Base-by-base conservation (phyloP, 441 rosid genomes). In the Euphorbia schlechtendalii region DNA sequence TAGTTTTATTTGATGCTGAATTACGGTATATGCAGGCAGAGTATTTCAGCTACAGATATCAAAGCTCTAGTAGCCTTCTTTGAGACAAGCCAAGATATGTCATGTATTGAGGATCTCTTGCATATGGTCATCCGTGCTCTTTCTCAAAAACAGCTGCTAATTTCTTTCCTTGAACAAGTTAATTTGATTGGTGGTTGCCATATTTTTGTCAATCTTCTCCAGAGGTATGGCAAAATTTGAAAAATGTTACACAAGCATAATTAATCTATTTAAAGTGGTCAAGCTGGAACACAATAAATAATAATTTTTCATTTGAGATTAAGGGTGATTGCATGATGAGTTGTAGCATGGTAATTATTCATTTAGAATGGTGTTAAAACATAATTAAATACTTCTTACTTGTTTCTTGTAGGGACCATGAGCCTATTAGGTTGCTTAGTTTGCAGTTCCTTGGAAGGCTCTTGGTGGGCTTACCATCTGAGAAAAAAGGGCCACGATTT, bases 371-470 rank as follows among this genome's bases (percentile, higher is more conserved):
- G 14, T 34, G 69, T n/a, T 49, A 21, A 10, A 54, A 21, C 9
- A 28, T 60, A 65, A 55, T 18, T 63, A 62, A 1, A 48, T 15
- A 69, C 56, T 64, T 27, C 65, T 46, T 25, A 2, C 61, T 68
- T 64, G 57, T 70, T 76, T 71, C 69, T 40, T 46, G 41, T 80
- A 95, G 99, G 92, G 96, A 95, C 70, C 77, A 79, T 67, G 99
- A 95, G 80, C 92, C 96, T 66, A 77, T 89, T 75, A 84, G 99
- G 78, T 85, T 91, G 76, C 96, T 95, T 28, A 68, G 99, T 78
- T 83, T 95, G 86, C 98, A 95, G 81, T 89, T 95, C 74, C 76
- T 95, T 21, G 99, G 98, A 78, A 86, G 84, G 79, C 96, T 95
- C 52, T 78, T 95, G 76, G 89, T 87, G 78, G 97, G 94, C 64